Percentiles rank a stretch among this genome's conserved stretches.
Conservation (phyloP, 441 rosid species). For the Bruguiera hainesii region DNA sequence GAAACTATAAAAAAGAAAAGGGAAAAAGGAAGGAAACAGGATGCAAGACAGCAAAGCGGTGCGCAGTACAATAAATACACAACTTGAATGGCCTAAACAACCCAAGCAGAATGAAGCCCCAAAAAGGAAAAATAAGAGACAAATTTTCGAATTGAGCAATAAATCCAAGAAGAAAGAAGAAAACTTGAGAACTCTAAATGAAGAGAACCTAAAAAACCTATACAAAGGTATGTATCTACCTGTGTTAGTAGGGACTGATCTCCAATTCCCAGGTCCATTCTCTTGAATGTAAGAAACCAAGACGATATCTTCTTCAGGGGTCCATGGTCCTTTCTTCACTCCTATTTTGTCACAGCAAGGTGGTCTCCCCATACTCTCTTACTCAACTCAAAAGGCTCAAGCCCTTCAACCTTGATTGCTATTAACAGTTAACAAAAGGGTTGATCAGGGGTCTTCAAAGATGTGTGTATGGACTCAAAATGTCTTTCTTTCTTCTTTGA, state of each 20-base stretch:
- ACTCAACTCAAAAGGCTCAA: no score
- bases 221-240: constrained; percentile 29
- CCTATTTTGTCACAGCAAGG: constrained; percentile 88
- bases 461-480: not conserved
- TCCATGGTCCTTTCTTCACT: constrained; percentile 97
- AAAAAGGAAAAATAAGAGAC: not conserved
- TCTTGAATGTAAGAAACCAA: constrained; percentile 90
- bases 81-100: constrained; percentile 43
- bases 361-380: constrained; percentile 66
- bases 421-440: not conserved
- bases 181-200: not conserved
- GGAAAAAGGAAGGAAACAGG: no score
- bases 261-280: constrained; percentile 92
- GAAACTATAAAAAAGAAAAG: not conserved
- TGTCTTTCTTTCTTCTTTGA: constrained; percentile 3
- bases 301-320: constrained; percentile 93
- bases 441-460: not conserved
- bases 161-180: not conserved
- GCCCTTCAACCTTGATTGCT: not conserved
- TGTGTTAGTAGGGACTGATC: constrained; percentile 70
- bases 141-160: not conserved
- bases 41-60: constrained; percentile 2
- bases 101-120: constrained; percentile 13
- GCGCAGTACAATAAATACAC: constrained; percentile 38
- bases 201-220: not conserved